Evolutionary conservation across 1,284 basidiomycete species (phyloP).

Genomic region (Volvariella surrecta): DNA sequence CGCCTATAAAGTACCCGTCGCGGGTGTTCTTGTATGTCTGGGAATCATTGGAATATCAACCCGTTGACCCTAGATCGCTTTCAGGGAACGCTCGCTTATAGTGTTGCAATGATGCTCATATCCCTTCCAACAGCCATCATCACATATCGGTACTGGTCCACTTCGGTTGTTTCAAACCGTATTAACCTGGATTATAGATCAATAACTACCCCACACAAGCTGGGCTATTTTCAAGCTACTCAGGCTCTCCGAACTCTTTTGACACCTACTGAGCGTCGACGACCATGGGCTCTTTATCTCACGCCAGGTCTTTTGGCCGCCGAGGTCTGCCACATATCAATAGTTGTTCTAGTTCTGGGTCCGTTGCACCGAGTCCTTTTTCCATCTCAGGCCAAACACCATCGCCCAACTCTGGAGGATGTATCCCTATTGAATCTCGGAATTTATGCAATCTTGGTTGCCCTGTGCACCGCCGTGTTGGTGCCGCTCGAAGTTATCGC

Average conservation of each 20-base stretch:
- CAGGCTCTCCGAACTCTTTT: slow-evolving; percentile 67
- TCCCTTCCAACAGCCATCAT: slow-evolving; percentile 75
- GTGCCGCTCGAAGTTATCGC: slow-evolving; percentile 80
- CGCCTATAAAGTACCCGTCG: slow-evolving; percentile 62
- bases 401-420: slow-evolving; percentile 21
- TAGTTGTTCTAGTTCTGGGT: slow-evolving; percentile 61
- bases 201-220: slow-evolving; percentile 79
- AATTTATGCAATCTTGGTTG: slow-evolving; percentile 55
- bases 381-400: slow-evolving; percentile 35
- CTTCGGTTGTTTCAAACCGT: slow-evolving; percentile 1
- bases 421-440: slow-evolving; percentile 39
- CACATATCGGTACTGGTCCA: slow-evolving; percentile 55
- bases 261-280: slow-evolving; percentile 74
- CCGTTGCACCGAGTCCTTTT: slow-evolving; percentile 60
- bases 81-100: slow-evolving; percentile 52
- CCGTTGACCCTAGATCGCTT: background rate
- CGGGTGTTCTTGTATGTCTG: slow-evolving; percentile 40
- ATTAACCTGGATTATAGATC: slow-evolving; percentile 36
- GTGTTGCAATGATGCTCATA: slow-evolving; percentile 61
- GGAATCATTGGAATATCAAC: background rate
- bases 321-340: slow-evolving; percentile 58
- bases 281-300: slow-evolving; percentile 75
- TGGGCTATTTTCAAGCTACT: slow-evolving; percentile 57
- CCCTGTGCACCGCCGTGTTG: slow-evolving; percentile 55
- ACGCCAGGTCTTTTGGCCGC: slow-evolving; percentile 77